Base-by-base conservation (phyloP, 345 rosid genomes). In the Carallia pectinifolia region DNA sequence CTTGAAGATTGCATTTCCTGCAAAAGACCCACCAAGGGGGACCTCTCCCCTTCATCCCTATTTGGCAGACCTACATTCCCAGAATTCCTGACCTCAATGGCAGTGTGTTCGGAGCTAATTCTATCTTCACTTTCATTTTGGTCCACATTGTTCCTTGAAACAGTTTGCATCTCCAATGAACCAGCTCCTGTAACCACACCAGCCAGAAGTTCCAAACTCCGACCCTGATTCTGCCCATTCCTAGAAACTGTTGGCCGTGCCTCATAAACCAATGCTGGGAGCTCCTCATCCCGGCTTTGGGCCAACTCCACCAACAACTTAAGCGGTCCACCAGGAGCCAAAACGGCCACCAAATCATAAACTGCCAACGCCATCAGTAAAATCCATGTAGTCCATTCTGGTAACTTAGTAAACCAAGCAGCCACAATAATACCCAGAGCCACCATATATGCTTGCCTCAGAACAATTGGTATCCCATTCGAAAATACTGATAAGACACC, bases 241-340 rank as follows among this genome's bases (percentile, higher is more conserved):
- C 61, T 71, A 13, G 88, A 78, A 62, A 88, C 90, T 4, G 82
- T 79, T n/a, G 99, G 97, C 31, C 99, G 85, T 67, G 97, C 97
- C 83, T 94, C 97, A 62, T 94, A 94, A 4, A 94, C 82, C 85
- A 92, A 80, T 7, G 99, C 99, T 55, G 99, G 99, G 54, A 94
- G 93, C 70, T 94, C 99, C 73, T 95, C 92, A 61, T 90, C 93
- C 53, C 97, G 87, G 69, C 76, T 88, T 0, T 97, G 93, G 64
- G 99, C 96, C 67, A 95, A 85, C 79, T 92, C 92, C 16, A 95
- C 97, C 78, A 95, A 74, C 74, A 95, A 63, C 84, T 90, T 95
- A 64, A 92, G 98, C 4, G 98, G 98, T 1, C 98, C 98, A 52
- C 98, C 97, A 55, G 98, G 99, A 4, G 91, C 97, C 78, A 94